Base-by-base conservation (phyloP, 352 stramenopile species). In the Pythium chondricola region DNA sequence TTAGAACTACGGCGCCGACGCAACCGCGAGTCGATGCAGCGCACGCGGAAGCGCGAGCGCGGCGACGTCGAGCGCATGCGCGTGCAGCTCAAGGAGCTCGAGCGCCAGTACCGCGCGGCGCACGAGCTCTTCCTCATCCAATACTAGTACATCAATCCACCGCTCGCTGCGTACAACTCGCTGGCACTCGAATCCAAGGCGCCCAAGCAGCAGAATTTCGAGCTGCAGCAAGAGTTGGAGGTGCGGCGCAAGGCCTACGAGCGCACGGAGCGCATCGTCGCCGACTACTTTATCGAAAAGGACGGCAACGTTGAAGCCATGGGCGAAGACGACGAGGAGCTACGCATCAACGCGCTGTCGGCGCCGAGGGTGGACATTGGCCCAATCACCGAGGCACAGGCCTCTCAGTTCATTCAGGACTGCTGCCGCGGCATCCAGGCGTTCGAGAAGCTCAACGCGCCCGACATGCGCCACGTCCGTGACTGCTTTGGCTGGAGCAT, bases 21-120 rank as follows among this genome's bases (percentile, higher is more conserved):
- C 37, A 76, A 76, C 43, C 67, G 67, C 48, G 67, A 76, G 55
- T 67, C 67, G 43, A 79, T 79, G 68, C 65, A 69, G 49, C 68
- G 68, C 39, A 49, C 58, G 6, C 46, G 68, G 6, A 32, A 51
- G 44, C 65, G 65, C 7, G 58, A 79, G 53, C 58, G 65, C 0
- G 56, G 64, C 17, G 58, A 70, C 27, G 27, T 79, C 10, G 56
- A 30, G 11, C 33, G 44, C 25, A 72, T 79, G 65, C 55, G 63
- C 14, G 30, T 44, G 9, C 46, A 63, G 48, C 54, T 79, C 6
- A 30, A 61, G 13, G 44, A 57, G 43, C 63, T 79, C n/a, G 65
- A 79, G 56, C 27, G 47, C 30, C 47, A 79, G 57, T 72, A 72
- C 38, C 51, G 50, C 6, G 13, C 31, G n/a, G 36, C 41, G 20